Base-by-base conservation (phyloP, 2,329 filamentous ascomycete genomes). In the Eurotiales sp. region DNA sequence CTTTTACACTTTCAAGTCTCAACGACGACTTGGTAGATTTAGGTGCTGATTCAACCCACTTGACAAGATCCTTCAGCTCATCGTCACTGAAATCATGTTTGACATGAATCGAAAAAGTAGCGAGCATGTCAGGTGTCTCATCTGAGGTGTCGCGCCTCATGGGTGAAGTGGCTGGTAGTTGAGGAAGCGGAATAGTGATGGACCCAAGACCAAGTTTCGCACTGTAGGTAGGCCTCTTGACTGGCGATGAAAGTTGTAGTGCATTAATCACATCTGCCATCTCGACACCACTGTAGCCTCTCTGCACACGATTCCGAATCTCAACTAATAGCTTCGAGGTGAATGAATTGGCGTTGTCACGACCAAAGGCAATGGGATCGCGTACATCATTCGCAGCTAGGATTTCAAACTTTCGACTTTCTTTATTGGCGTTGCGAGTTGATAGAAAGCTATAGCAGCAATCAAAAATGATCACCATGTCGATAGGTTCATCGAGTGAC, bases 251-350 rank as follows among this genome's bases (percentile, higher is more conserved):
- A 19, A 21, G 12, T 44, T 15, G 21, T 14, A 50, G 34, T 10
- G 34, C 15, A 29, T 43, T 21, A 2, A 50, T 32, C 14, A 50
- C 15, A 19, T 50, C 47, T 22, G 36, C 47, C 4, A 50, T 42
- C 25, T 50, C 47, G n/a, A 43, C 47, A 6, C 47, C 32, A n/a
- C n/a, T 21, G n/a, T n/a, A n/a, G n/a, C n/a, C n/a, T n/a, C n/a
- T n/a, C 25, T 42, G 46, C 8, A 37, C 36, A 25, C 46, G 46
- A 25, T 15, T 8, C 21, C 36, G 15, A n/a, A 50, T 25, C 21
- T 50, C 46, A 39, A 50, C 46, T 10, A 50, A 25, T 11, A 50
- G 12, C 30, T 50, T 50, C 5, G 46, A 50, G 6, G 46, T 50
- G 6, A 50, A 41, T 8, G 34, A 41, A 27, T 41, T 40, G 4